Evolutionary conservation across 1,284 basidiomycete species (phyloP), one percentile per base, ranked within the genome.

Genomic region (Cystobasidiaceae sp.): DNA sequence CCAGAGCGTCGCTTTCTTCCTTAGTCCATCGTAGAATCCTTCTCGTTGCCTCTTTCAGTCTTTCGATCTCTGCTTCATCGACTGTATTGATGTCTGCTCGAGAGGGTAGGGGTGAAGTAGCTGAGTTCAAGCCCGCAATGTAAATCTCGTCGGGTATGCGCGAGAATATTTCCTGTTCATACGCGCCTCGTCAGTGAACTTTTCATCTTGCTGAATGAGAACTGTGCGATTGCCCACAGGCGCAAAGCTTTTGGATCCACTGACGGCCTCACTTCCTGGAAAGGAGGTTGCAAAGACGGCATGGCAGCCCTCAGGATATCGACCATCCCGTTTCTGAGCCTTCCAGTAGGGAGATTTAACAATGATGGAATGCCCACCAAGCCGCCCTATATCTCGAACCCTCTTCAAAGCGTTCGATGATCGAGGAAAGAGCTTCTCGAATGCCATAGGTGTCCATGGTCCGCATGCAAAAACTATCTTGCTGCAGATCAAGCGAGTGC

Each of bases 281-380:
- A 61, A 61, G 11, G 59, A 50, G n/a, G 59, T 61, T 25, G 59
- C 59, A 30, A 61, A 61, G 4, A 62, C 41, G 19, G 60, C 50
- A 54, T 54, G 50, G 25, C 60, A 52, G 25, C 60, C 49, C 25
- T 39, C 17, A 2, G 49, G 17, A 9, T 19, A 19, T 19, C 37
- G 48, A 54, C 28, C 34, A 19, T 62, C 60, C 27, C 44, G 17
- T 25, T 32, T 4, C 5, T 7, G 33, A 21, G 25, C n/a, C 19
- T 37, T n/a, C 59, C 60, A 52, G 30, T 54, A 50, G 17, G 60
- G 60, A 3, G 60, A 54, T 23, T 30, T 37, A 7, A 62, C 49
- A 17, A 54, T 34, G 17, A 54, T 54, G 27, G 60, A 52, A 54
- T 52, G 60, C 2, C 60, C 50, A 33, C 49, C 49, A 6, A 62